Percentiles rank a stretch among this genome's conserved stretches.
phyloP scores from a whole-genome alignment of 192 early-diverging fungal species.

The Coemansia sp. region DNA sequence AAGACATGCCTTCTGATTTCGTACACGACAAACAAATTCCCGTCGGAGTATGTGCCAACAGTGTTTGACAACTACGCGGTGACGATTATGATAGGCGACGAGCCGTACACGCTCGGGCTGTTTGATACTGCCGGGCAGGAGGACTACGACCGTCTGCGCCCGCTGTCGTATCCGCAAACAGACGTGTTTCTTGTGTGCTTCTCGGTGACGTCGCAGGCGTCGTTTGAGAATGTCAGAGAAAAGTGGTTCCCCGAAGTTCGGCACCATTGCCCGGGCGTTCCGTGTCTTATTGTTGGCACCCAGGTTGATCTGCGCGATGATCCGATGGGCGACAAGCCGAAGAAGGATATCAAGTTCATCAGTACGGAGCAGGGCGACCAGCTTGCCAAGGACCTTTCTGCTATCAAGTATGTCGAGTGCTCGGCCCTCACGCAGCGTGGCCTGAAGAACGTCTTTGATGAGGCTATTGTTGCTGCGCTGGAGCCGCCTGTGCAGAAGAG shows the following conservation, averaged over 20 bases:
- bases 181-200: slow-evolving; percentile 94
- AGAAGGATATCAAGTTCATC: slow-evolving; percentile 22
- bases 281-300: slow-evolving; percentile 55
- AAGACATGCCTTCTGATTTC: slow-evolving; percentile 89
- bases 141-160: slow-evolving; percentile 92
- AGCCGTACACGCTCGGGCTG: slow-evolving; percentile 90
- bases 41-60: slow-evolving; percentile 83
- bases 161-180: slow-evolving; percentile 87
- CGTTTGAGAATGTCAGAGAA: slow-evolving; percentile 72
- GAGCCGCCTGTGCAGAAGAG: slow-evolving; percentile 83
- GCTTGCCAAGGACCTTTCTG: slow-evolving; percentile 71
- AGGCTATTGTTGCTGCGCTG: slow-evolving; percentile 95
- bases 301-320: slow-evolving; percentile 54
- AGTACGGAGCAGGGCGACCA: slow-evolving; percentile 57
- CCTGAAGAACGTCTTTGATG: slow-evolving; percentile 64
- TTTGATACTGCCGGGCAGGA: slow-evolving; percentile 98
- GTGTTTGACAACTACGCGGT: slow-evolving; percentile 97
- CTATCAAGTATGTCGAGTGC: slow-evolving; percentile 78
- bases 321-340: slow-evolving; percentile 48
- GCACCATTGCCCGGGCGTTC: slow-evolving; percentile 16
- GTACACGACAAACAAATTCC: slow-evolving; percentile 82
- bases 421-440: slow-evolving; percentile 57
- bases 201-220: slow-evolving; percentile 77
- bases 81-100: slow-evolving; percentile 98
- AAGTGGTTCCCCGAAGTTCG: slow-evolving; percentile 41